Evolutionary conservation across 1,139 yeast genomes (phyloP).

Genomic region (Chernovozyma sophiae-reginae): DNA sequence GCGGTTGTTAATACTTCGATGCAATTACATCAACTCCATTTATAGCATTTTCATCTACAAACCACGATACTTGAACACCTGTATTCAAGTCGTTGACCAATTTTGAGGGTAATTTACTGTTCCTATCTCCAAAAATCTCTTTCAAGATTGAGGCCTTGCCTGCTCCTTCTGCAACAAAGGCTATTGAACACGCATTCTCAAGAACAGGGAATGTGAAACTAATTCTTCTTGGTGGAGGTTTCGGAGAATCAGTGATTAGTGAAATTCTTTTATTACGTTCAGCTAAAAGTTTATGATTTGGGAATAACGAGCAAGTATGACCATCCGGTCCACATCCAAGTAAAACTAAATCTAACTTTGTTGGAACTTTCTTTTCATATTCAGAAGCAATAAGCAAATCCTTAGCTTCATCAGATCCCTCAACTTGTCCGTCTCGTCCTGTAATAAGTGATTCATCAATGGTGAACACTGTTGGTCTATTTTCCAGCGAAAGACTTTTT

Average conservation of each 20-base stretch:
- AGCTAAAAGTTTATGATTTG: constrained; percentile 46
- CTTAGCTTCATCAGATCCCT: constrained; percentile 31
- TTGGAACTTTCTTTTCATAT: constrained; percentile 46
- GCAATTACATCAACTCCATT: constrained; percentile 53
- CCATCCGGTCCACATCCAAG: constrained; percentile 83
- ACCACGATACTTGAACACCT: constrained; percentile 63
- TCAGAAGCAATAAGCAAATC: constrained; percentile 48
- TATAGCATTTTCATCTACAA: constrained; percentile 72
- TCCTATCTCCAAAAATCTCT: constrained; percentile 58
- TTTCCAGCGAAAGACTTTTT: constrained; percentile 30
- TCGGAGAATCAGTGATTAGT: constrained; percentile 58
- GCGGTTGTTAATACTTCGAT: constrained; percentile 44
- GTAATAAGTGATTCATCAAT: constrained; percentile 47
- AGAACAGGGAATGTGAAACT: constrained; percentile 67
- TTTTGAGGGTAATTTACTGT: constrained; percentile 61
- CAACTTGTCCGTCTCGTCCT: constrained; percentile 42
- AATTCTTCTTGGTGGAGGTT: constrained; percentile 75
- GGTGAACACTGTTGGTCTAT: constrained; percentile 41
- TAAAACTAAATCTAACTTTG: constrained; percentile 51
- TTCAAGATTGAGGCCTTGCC: constrained; percentile 73
- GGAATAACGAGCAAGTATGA: constrained; percentile 75
- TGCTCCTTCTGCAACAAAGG: constrained; percentile 88
- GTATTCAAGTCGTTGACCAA: constrained; percentile 55
- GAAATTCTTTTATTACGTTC: constrained; percentile 40
- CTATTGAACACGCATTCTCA: constrained; percentile 51